Percentiles rank a stretch among this genome's conserved stretches.
phyloP scores from a whole-genome alignment of 139 green algal genomes.

The Axilococcus clingmanii region DNA sequence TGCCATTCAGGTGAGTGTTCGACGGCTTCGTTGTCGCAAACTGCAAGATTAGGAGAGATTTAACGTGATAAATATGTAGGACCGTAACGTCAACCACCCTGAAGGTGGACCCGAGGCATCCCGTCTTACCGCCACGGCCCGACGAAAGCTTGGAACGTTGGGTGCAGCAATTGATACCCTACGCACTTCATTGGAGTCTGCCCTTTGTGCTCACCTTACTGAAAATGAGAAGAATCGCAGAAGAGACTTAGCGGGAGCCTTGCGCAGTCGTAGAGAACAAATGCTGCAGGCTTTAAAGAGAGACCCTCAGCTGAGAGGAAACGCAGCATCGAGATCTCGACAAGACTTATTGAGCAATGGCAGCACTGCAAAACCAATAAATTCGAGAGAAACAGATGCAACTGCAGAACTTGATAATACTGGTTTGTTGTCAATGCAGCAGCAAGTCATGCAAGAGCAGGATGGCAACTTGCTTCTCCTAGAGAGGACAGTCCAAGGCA shows the following conservation, averaged over 20 bases:
- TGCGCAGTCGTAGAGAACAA: slow-evolving; percentile 57
- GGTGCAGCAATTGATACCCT: slow-evolving; percentile 54
- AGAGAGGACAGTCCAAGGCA: slow-evolving; percentile 57
- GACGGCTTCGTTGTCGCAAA: neutral
- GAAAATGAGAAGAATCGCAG: slow-evolving; percentile 75
- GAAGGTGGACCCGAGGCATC: slow-evolving; percentile 60
- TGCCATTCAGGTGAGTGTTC: slow-evolving; percentile 56
- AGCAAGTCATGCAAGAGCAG: slow-evolving; percentile 61
- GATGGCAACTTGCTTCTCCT: slow-evolving; percentile 63
- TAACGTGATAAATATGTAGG: too few species aligned
- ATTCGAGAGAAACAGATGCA: slow-evolving; percentile 40
- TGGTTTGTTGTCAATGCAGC: slow-evolving; percentile 60
- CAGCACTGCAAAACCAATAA: neutral
- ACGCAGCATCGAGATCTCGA: too few species aligned
- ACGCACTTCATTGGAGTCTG: slow-evolving; percentile 41
- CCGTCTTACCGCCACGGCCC: slow-evolving; percentile 58
- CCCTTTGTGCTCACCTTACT: slow-evolving; percentile 36
- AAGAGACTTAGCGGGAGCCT: slow-evolving; percentile 55
- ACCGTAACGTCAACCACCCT: slow-evolving; percentile 62
- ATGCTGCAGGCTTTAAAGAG: slow-evolving; percentile 65
- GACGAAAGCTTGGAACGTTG: slow-evolving; percentile 73
- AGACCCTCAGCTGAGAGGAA: slow-evolving; percentile 3
- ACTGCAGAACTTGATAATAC: slow-evolving; percentile 55
- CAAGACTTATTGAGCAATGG: slow-evolving; percentile 22
- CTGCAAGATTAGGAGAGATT: too few species aligned